phyloP scores from a whole-genome alignment of 805 yeast genomes.

The Jamesozyma rosinii region DNA sequence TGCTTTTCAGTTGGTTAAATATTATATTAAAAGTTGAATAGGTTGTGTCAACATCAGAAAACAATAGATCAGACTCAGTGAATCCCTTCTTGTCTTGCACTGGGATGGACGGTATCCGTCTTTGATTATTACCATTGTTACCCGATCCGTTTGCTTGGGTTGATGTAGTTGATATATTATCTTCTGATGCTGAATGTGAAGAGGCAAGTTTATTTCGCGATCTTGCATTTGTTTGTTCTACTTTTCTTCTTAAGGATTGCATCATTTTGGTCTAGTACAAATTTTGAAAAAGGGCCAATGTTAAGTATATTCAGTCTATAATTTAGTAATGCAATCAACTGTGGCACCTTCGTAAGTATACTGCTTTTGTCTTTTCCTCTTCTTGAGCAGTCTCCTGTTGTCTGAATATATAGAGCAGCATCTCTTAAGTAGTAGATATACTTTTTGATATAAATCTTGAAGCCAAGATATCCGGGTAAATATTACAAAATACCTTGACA shows the following conservation, averaged over 20 bases:
- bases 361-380: not conserved
- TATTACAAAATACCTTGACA: too few relatives aligned
- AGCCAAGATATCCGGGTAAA: too few relatives aligned
- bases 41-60: constrained; percentile 21
- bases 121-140: constrained; percentile 10
- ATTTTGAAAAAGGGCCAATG: not conserved
- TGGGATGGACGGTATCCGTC: constrained; percentile 9
- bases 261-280: constrained; percentile 5
- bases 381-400: not conserved
- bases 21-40: constrained; percentile 31
- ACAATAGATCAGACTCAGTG: constrained; percentile 14
- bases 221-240: constrained; percentile 16
- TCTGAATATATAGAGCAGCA: too few relatives aligned
- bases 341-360: too few relatives aligned
- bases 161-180: constrained; percentile 18
- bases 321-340: not conserved
- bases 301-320: not conserved
- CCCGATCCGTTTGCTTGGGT: constrained; percentile 9
- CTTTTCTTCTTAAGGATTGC: constrained; percentile 22
- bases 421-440: too few relatives aligned
- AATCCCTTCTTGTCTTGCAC: constrained; percentile 16
- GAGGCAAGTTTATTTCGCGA: constrained; percentile 17
- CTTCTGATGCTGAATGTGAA: constrained; percentile 17
- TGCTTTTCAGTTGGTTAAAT: constrained; percentile 32
- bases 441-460: too few relatives aligned